Evolutionary conservation across 2,329 filamentous ascomycete species (phyloP).

Genomic region (Elsinoe perseae): DNA sequence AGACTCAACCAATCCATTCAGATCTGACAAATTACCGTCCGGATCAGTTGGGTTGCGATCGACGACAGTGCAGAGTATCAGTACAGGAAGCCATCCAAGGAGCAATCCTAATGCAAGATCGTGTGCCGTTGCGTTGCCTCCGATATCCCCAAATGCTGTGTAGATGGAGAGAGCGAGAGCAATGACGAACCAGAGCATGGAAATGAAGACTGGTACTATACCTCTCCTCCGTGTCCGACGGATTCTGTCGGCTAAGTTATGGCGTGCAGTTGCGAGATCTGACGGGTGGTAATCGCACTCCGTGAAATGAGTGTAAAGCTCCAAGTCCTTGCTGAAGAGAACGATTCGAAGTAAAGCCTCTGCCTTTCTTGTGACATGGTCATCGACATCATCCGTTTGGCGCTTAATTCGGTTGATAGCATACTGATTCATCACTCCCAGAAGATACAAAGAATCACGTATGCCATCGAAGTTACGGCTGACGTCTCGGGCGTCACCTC

Average conservation of each 20-base stretch:
- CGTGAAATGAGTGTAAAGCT: neutral
- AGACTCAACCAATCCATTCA: slow-evolving; percentile 35
- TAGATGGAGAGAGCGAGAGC: slow-evolving; percentile 33
- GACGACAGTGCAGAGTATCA: slow-evolving; percentile 39
- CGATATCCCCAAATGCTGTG: slow-evolving; percentile 31
- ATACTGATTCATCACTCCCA: slow-evolving; percentile 41
- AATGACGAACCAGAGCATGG: slow-evolving; percentile 38
- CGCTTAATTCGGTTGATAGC: slow-evolving; percentile 28
- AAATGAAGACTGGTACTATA: slow-evolving; percentile 36
- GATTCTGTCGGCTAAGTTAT: slow-evolving; percentile 33
- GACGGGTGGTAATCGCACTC: neutral
- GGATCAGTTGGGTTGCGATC: slow-evolving; percentile 41
- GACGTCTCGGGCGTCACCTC: neutral
- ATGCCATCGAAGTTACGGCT: slow-evolving; percentile 32
- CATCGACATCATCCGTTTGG: slow-evolving; percentile 14
- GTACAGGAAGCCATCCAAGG: slow-evolving; percentile 40
- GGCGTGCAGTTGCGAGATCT: slow-evolving; percentile 29
- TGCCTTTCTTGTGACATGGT: slow-evolving; percentile 25
- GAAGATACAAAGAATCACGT: slow-evolving; percentile 39
- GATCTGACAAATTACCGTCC: slow-evolving; percentile 33
- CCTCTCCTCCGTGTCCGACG: slow-evolving; percentile 36
- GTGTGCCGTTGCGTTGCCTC: slow-evolving; percentile 37
- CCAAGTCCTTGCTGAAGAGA: slow-evolving; percentile 35
- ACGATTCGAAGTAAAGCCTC: slow-evolving; percentile 36
- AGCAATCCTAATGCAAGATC: slow-evolving; percentile 39